A percentile compares a stretch with the other conserved stretches of the same genome.
These are phyloP conservation scores for Trichodelitschia bisporula DNA, from an alignment of 495 filamentous ascomycete species.

Conservation along the genomic window DNA sequence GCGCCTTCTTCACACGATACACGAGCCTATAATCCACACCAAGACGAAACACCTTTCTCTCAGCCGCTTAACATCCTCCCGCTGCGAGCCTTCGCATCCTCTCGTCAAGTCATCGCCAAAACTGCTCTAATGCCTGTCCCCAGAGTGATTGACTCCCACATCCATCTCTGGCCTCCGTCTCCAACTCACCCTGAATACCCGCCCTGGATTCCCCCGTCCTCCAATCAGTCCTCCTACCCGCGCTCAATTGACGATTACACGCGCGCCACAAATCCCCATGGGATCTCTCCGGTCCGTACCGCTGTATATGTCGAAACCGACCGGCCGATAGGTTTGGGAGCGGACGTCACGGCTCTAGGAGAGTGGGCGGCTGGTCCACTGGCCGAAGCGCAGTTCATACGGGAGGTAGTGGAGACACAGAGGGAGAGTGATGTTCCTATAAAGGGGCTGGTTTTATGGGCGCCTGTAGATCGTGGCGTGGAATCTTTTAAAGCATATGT, in stretches of 20 bases:
- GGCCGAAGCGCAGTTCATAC: slow-evolving; percentile 41
- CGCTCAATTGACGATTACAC: slow-evolving; percentile 2
- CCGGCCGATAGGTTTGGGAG: too few species aligned
- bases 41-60: too few species aligned
- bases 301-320: slow-evolving; percentile 54
- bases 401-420: slow-evolving; percentile 33
- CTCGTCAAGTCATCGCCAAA: too few species aligned
- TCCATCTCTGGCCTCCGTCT: slow-evolving; percentile 54
- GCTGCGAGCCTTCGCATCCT: too few species aligned
- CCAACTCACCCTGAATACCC: slow-evolving; percentile 29
- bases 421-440: slow-evolving; percentile 32
- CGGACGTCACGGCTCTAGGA: too few species aligned
- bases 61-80: too few species aligned
- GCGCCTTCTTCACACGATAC: too few species aligned
- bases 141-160: slow-evolving; percentile 55
- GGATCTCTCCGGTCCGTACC: too few species aligned
- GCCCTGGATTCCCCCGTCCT: slow-evolving; percentile 44
- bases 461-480: slow-evolving; percentile 39
- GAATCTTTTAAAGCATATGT: slow-evolving; percentile 11
- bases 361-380: slow-evolving; percentile 30
- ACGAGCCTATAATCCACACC: too few species aligned
- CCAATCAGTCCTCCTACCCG: too few species aligned
- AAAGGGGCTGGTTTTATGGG: slow-evolving; percentile 44
- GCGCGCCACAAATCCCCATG: slow-evolving; percentile 2
- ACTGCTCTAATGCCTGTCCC: slow-evolving; percentile 9